A percentile compares a stretch with the other conserved stretches of the same genome.
phyloP scores from a whole-genome alignment of 228 moss, liverwort and hornwort species.

The Sphagnum magellanicum region DNA sequence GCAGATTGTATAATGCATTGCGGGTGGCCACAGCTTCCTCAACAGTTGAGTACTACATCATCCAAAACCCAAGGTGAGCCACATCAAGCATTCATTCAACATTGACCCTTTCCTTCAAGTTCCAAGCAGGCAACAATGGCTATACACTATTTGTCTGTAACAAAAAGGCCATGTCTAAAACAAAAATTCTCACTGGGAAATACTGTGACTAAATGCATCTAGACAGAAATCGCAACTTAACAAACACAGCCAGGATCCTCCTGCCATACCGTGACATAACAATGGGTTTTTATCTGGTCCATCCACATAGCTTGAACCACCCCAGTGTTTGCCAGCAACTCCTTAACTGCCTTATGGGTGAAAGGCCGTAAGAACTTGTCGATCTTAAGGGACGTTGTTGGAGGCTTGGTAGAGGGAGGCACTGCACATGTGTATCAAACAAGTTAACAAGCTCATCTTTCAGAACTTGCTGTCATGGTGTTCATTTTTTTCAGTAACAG shows the following conservation, averaged over 20 bases:
- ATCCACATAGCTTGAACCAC: conserved; percentile 52
- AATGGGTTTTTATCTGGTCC: conserved; percentile 63
- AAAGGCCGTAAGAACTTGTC: conserved; percentile 57
- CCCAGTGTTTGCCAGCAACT: conserved; percentile 48
- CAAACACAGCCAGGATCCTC: too few species aligned
- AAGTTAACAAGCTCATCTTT: not conserved
- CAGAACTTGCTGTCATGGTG: not conserved
- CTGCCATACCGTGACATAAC: conserved; percentile 40
- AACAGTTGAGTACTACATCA: conserved; percentile 35
- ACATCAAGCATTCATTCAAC: too few species aligned
- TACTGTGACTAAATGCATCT: too few species aligned
- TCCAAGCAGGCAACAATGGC: too few species aligned
- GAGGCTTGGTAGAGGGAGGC: conserved; percentile 25
- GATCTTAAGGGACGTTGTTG: conserved; percentile 41
- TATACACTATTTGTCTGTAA: too few species aligned
- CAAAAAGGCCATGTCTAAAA: too few species aligned
- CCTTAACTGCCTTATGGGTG: conserved; percentile 45
- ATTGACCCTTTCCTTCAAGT: too few species aligned
- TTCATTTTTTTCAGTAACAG: not conserved
- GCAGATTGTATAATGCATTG: conserved; percentile 43
- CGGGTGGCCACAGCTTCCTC: conserved; percentile 49
- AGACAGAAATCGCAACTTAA: too few species aligned
- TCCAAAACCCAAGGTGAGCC: not conserved
- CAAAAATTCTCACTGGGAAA: too few species aligned
- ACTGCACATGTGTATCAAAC: conserved; percentile 12